phyloP scores from a whole-genome alignment of 2,329 filamentous ascomycete genomes.

The Stemphylium vesicarium region DNA sequence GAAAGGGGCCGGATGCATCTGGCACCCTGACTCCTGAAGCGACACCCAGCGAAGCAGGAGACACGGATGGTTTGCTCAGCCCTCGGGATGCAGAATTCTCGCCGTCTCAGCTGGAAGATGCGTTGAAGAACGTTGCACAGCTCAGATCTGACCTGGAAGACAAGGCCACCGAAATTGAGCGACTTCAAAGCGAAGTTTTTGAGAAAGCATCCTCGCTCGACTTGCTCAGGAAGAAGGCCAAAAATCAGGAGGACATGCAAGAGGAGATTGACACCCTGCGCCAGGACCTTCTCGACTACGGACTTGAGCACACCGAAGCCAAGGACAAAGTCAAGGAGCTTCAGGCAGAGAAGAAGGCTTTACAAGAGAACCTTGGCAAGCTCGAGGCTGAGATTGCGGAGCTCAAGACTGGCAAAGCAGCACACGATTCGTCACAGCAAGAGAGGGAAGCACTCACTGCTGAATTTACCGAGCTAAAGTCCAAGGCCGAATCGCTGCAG shows the following conservation, averaged over 20 bases:
- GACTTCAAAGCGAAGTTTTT: slow-evolving; percentile 40
- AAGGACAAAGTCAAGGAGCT: slow-evolving; percentile 77
- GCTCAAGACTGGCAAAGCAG: slow-evolving; percentile 57
- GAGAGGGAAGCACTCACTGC: slow-evolving; percentile 63
- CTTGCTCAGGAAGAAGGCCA: slow-evolving; percentile 71
- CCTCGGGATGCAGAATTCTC: slow-evolving; percentile 54
- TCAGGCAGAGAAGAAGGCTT: slow-evolving; percentile 68
- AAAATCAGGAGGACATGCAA: slow-evolving; percentile 75
- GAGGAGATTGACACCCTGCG: slow-evolving; percentile 87
- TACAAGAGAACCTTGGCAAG: slow-evolving; percentile 69
- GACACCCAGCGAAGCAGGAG: slow-evolving; percentile 48
- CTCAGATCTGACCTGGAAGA: slow-evolving; percentile 45
- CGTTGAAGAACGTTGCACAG: slow-evolving; percentile 36
- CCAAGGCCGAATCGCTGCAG: slow-evolving; percentile 72
- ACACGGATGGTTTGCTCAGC: slow-evolving; percentile 41
- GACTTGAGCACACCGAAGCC: slow-evolving; percentile 82
- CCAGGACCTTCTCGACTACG: slow-evolving; percentile 79
- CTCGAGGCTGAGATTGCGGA: slow-evolving; percentile 74
- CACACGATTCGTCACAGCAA: slow-evolving; percentile 57
- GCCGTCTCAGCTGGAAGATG: slow-evolving; percentile 36
- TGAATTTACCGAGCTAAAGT: slow-evolving; percentile 75
- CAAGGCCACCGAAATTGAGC: slow-evolving; percentile 42
- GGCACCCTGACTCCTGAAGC: slow-evolving; percentile 48
- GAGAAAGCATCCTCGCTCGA: slow-evolving; percentile 75
- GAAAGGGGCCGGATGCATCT: slow-evolving; percentile 49